A percentile compares a stretch with the other conserved stretches of the same genome.
These are phyloP conservation scores for Pterocarpus santalinus DNA, from an alignment of 306 rosid species.

Conservation along the genomic window DNA sequence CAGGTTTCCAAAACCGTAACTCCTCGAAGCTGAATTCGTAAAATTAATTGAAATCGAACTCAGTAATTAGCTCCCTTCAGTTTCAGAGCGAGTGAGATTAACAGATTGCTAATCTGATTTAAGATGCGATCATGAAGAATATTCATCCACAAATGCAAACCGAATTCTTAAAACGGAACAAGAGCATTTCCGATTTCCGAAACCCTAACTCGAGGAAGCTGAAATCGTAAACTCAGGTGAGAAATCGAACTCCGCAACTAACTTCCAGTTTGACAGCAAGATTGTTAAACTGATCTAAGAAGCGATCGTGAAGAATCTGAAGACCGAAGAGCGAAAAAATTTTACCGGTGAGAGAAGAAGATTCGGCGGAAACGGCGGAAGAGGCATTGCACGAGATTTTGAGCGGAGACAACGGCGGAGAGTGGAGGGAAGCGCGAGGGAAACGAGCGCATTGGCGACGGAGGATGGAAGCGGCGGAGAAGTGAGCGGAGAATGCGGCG, in stretches of 20 bases:
- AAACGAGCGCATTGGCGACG: conserved; percentile 44
- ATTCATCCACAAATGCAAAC: neutral
- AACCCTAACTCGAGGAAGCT: conserved; percentile 42
- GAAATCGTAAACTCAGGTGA: neutral
- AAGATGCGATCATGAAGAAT: neutral
- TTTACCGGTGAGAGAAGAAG: conserved; percentile 43
- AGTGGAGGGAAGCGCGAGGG: conserved; percentile 42
- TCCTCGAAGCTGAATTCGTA: neutral
- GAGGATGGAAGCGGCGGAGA: conserved; percentile 51
- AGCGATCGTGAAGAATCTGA: neutral
- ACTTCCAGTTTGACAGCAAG: neutral
- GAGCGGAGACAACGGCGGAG: conserved; percentile 47
- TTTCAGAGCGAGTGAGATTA: neutral
- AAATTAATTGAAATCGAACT: neutral
- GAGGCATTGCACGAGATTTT: conserved; percentile 65
- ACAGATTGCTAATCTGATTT: neutral
- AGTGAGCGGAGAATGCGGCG: conserved; percentile 44
- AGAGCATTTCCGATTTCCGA: neutral
- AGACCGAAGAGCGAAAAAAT: conserved; percentile 34
- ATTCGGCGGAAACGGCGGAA: conserved; percentile 43
- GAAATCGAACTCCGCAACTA: neutral
- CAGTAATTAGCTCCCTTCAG: neutral
- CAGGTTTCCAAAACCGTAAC: conserved; percentile 27
- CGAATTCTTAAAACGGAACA: neutral
- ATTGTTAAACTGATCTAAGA: neutral